A percentile compares a stretch with the other conserved stretches of the same genome.
Evolutionary conservation across 345 rosid species (phyloP).

Genomic region (Microthlaspi erraticum): DNA sequence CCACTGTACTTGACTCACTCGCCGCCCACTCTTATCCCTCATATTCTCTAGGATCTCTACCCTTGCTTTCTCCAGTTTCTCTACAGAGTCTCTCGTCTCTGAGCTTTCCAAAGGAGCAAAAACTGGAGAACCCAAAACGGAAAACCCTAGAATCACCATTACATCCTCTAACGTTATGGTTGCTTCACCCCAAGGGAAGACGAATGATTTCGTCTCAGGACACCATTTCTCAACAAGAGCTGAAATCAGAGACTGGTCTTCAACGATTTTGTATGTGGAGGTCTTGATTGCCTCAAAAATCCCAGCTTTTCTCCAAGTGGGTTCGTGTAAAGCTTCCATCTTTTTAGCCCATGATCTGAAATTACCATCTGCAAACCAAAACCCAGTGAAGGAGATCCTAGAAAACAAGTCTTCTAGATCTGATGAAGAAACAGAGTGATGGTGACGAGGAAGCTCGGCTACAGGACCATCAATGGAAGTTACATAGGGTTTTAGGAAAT

Average conservation of each 20-base stretch:
- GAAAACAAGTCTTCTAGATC: slow-evolving; percentile 29
- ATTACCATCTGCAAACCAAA: slow-evolving; percentile 21
- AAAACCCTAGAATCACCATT: slow-evolving; percentile 47
- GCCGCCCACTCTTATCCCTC: not conserved
- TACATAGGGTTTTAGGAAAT: slow-evolving; percentile 47
- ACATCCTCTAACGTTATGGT: slow-evolving; percentile 57
- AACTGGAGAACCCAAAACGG: slow-evolving; percentile 53
- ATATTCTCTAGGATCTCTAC: not conserved
- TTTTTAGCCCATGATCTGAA: slow-evolving; percentile 51
- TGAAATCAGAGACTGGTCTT: slow-evolving; percentile 29
- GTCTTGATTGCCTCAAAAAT: slow-evolving; percentile 50
- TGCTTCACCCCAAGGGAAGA: slow-evolving; percentile 66
- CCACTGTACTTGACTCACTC: slow-evolving; percentile 28
- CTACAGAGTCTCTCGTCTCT: not conserved
- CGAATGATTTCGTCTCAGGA: slow-evolving; percentile 51
- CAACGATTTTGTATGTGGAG: slow-evolving; percentile 37
- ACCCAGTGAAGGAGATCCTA: slow-evolving; percentile 28
- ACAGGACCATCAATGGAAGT: slow-evolving; percentile 27
- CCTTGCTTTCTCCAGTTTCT: slow-evolving; percentile 8
- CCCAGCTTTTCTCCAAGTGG: slow-evolving; percentile 55
- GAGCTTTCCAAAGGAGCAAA: slow-evolving; percentile 27
- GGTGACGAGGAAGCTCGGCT: slow-evolving; percentile 28
- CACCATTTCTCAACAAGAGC: slow-evolving; percentile 54
- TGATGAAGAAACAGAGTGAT: not conserved
- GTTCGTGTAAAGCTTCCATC: slow-evolving; percentile 44